Conservation (phyloP, 352 stramenopile genomes). For the Pythium dissotocum region DNA sequence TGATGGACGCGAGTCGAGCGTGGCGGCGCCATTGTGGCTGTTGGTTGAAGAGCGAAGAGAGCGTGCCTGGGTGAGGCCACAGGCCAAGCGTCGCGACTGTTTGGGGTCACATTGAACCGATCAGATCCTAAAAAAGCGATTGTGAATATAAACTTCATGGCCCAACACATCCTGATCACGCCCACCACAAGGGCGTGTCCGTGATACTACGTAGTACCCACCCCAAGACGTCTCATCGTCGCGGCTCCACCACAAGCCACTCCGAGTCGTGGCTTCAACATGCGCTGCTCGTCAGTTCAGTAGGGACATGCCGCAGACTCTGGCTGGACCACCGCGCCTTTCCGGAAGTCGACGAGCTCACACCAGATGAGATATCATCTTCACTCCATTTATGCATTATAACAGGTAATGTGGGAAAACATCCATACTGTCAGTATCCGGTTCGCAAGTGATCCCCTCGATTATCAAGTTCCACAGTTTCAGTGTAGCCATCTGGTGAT, state of each 20-base stretch:
- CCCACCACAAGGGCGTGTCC: no score
- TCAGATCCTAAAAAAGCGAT: background rate
- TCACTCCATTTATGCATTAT: background rate
- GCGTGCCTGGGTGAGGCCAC: background rate
- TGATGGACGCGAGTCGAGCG: slow-evolving; percentile 38
- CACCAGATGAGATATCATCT: slow-evolving; percentile 20
- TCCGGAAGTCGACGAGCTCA: background rate
- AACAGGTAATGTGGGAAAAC: background rate
- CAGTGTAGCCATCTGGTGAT: slow-evolving; percentile 10
- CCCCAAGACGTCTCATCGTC: no score
- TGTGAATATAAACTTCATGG: no score
- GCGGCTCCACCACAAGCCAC: background rate
- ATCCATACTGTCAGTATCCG: background rate
- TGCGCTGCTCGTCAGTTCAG: background rate
- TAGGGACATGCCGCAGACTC: background rate
- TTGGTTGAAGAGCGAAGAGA: background rate
- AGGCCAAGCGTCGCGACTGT: slow-evolving; percentile 5
- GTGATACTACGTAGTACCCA: no score
- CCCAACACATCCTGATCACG: no score
- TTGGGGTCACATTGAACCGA: background rate
- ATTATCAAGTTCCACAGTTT: background rate
- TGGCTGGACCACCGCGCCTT: background rate
- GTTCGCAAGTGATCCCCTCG: background rate
- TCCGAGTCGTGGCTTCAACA: background rate
- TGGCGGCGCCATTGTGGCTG: slow-evolving; percentile 30